Conservation (phyloP, 495 filamentous ascomycete genomes). For the Cladorrhinum samala region DNA sequence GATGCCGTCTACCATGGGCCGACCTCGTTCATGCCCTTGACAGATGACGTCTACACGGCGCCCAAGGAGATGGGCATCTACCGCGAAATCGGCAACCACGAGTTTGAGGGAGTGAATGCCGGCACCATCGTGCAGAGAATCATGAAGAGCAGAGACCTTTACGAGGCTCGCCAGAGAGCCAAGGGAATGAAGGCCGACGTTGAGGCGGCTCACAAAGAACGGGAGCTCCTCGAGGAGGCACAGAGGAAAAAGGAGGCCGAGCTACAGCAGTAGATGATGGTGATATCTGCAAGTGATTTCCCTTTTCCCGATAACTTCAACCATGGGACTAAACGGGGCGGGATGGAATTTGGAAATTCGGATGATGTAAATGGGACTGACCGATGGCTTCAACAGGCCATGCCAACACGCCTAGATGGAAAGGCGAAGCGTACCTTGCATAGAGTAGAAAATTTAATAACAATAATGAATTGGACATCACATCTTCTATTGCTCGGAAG, state of each 20-base stretch:
- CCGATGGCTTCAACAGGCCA: constrained; percentile 17
- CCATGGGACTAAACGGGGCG: not conserved
- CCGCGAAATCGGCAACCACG: constrained; percentile 62
- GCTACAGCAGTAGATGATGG: not conserved
- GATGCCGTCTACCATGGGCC: constrained; percentile 90
- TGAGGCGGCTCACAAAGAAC: constrained; percentile 53
- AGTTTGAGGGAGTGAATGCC: constrained; percentile 82
- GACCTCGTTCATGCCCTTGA: constrained; percentile 81
- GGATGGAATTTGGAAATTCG: not conserved
- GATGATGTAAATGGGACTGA: not conserved
- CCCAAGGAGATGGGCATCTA: constrained; percentile 77
- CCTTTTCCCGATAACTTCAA: constrained; percentile 1
- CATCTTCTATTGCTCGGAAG: not conserved
- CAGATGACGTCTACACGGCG: constrained; percentile 77
- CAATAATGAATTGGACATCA: not conserved
- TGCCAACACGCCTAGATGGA: not conserved
- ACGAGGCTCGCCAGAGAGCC: constrained; percentile 81
- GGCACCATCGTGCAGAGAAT: constrained; percentile 88
- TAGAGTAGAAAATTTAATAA: constrained; percentile 7
- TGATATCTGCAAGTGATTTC: not conserved
- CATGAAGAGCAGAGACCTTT: constrained; percentile 71
- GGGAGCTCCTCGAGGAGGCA: constrained; percentile 51
- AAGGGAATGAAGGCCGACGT: constrained; percentile 77
- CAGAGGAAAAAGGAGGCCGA: constrained; percentile 36
- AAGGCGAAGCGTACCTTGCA: not conserved